A percentile compares a stretch with the other conserved stretches of the same genome.
phyloP scores from a whole-genome alignment of 345 rosid genomes.

The Eucalyptus guilfoylei region DNA sequence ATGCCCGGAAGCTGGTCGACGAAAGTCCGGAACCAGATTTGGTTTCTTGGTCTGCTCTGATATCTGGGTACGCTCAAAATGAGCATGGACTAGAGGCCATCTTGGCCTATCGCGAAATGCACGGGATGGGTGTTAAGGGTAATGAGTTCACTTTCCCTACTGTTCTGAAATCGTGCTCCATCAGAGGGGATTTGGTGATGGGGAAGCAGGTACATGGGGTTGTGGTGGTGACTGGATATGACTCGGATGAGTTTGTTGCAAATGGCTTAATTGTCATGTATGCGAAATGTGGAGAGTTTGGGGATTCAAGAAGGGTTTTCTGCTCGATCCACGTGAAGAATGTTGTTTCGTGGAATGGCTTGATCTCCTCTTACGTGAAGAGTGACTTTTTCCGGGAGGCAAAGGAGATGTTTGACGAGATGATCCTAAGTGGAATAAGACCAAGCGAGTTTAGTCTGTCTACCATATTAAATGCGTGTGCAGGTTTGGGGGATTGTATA shows the following conservation, averaged over 20 bases:
- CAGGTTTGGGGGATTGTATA: conserved; percentile 27
- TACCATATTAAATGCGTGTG: conserved; percentile 37
- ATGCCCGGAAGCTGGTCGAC: conserved; percentile 41
- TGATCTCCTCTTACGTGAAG: conserved; percentile 48
- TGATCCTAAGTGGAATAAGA: conserved; percentile 31
- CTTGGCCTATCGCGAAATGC: conserved; percentile 23
- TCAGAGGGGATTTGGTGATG: conserved; percentile 16
- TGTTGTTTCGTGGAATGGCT: conserved; percentile 53
- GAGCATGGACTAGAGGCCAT: conserved; percentile 32
- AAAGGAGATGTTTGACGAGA: conserved; percentile 24
- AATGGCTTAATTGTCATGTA: conserved; percentile 50
- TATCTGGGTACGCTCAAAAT: conserved; percentile 44
- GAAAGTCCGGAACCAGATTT: conserved; percentile 43
- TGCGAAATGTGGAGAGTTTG: conserved; percentile 38
- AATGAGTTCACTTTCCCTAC: conserved; percentile 52
- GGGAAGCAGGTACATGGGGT: conserved; percentile 54
- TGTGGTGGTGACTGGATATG: conserved; percentile 41
- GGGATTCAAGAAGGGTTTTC: conserved; percentile 37
- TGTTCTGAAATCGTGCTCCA: conserved; percentile 46
- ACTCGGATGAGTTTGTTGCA: conserved; percentile 39
- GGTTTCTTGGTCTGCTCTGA: conserved; percentile 58
- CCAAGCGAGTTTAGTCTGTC: conserved; percentile 60
- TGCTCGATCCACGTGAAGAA: conserved; percentile 23
- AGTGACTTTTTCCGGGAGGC: conserved; percentile 24
- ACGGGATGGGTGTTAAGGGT: conserved; percentile 32